Evolutionary conservation across 2,329 filamentous ascomycete genomes (phyloP).

Genomic region (Stemphylium beticola): DNA sequence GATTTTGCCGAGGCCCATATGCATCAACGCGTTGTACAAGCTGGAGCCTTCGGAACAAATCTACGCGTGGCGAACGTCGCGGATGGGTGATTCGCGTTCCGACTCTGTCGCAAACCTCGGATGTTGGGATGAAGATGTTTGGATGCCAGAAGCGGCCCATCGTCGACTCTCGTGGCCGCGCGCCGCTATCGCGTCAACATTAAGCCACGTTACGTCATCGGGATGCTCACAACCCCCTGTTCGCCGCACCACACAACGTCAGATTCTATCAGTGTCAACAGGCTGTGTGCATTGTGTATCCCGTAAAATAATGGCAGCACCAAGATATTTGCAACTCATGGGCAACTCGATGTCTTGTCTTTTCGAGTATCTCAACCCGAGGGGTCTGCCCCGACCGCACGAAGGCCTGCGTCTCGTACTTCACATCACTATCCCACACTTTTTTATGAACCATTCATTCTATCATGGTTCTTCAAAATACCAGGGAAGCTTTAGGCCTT

Average conservation of each 20-base stretch:
- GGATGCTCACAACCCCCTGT: not conserved
- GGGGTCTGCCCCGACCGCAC: too few relatives aligned
- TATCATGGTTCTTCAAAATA: too few relatives aligned
- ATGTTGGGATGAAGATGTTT: not conserved
- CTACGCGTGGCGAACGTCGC: not conserved
- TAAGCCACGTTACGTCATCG: conserved; percentile 10
- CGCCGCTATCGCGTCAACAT: conserved; percentile 10
- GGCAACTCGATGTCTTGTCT: too few relatives aligned
- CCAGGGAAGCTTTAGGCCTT: not conserved
- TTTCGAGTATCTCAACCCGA: too few relatives aligned
- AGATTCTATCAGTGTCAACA: not conserved
- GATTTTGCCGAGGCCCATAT: conserved; percentile 1
- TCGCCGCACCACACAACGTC: not conserved
- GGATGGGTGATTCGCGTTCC: not conserved
- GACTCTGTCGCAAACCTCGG: not conserved
- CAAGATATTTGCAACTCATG: too few relatives aligned
- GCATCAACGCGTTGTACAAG: not conserved
- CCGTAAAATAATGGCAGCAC: too few relatives aligned
- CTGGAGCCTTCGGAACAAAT: not conserved
- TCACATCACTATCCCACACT: too few relatives aligned
- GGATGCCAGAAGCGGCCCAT: not conserved
- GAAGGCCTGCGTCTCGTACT: too few relatives aligned
- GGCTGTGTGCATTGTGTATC: too few relatives aligned
- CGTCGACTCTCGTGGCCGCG: not conserved
- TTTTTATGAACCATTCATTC: too few relatives aligned